Conservation (phyloP, 805 yeast species). For the Kluyveromyces wickerhamii region DNA sequence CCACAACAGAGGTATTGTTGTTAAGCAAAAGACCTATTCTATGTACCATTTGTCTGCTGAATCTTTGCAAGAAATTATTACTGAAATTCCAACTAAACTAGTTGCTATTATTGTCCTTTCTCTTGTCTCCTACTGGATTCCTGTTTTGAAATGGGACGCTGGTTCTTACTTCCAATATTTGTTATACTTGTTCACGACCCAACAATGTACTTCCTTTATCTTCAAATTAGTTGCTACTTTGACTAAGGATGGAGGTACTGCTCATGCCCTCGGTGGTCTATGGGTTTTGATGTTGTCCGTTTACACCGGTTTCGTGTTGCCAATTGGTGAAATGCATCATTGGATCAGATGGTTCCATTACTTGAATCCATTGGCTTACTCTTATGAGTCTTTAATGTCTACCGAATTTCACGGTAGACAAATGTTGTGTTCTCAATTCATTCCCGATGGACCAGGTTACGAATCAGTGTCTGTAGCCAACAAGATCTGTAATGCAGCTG, state of each 20-base stretch:
- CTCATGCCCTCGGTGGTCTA: slow-evolving; percentile 48
- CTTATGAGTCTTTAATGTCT: slow-evolving; percentile 47
- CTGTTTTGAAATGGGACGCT: slow-evolving; percentile 42
- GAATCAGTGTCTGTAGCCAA: slow-evolving; percentile 32
- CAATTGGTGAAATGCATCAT: slow-evolving; percentile 42
- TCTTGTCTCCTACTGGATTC: slow-evolving; percentile 44
- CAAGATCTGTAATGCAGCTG: slow-evolving; percentile 46
- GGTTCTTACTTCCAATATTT: slow-evolving; percentile 47
- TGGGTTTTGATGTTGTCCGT: slow-evolving; percentile 50
- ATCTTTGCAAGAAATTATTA: slow-evolving; percentile 46
- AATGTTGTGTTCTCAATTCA: slow-evolving; percentile 40
- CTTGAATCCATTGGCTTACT: slow-evolving; percentile 41
- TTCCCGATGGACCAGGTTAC: slow-evolving; percentile 54
- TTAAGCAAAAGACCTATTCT: slow-evolving; percentile 56
- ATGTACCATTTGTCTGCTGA: slow-evolving; percentile 61
- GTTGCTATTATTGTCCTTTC: slow-evolving; percentile 42
- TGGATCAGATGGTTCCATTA: slow-evolving; percentile 56
- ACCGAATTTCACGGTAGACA: slow-evolving; percentile 49
- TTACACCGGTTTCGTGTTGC: slow-evolving; percentile 47
- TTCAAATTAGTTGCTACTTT: slow-evolving; percentile 48
- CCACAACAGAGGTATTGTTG: slow-evolving; percentile 53
- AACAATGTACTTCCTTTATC: slow-evolving; percentile 45
- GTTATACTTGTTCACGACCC: slow-evolving; percentile 39
- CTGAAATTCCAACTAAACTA: slow-evolving; percentile 50
- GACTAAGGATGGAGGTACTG: slow-evolving; percentile 46